phyloP scores from a whole-genome alignment of 768 basidiomycete genomes.

The Russula dissimulans region DNA sequence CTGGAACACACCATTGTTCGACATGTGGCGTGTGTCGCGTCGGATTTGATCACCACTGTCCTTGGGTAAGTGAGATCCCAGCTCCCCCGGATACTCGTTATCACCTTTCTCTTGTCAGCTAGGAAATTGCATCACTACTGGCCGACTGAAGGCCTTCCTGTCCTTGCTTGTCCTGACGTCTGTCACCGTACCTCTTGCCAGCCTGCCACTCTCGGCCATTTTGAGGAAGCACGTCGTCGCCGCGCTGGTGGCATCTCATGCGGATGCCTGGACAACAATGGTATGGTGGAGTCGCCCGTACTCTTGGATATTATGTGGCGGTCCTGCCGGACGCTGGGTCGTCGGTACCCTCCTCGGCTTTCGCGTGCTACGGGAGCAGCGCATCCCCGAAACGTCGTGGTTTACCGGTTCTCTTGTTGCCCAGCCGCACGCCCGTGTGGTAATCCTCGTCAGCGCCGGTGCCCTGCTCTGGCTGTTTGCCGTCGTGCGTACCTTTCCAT shows the following conservation, averaged over 20 bases:
- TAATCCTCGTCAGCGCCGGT: conserved; percentile 1
- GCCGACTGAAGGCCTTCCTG: conserved; percentile 18
- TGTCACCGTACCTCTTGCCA: conserved; percentile 14
- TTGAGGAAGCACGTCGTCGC: conserved; percentile 9
- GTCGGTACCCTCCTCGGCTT: conserved; percentile 18
- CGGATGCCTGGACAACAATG: conserved; percentile 13
- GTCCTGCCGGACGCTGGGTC: conserved; percentile 19
- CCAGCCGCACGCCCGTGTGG: conserved; percentile 10
- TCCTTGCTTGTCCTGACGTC: conserved; percentile 16
- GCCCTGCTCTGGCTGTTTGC: conserved; percentile 14
- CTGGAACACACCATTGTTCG: conserved; percentile 21
- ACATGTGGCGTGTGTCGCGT: conserved; percentile 21
- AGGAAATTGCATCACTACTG: conserved; percentile 19
- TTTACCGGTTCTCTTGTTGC: conserved; percentile 13
- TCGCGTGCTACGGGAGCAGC: conserved; percentile 8
- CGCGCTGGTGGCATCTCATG: conserved; percentile 16
- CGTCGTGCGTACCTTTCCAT: conserved; percentile 1
- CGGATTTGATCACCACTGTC: conserved; percentile 23
- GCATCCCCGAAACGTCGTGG: conserved; percentile 4
- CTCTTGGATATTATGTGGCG: conserved; percentile 21
- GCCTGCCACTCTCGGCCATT: conserved; percentile 6
- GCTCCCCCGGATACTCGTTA: neutral
- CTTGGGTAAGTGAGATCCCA: conserved; percentile 15
- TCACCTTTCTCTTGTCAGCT: conserved; percentile 4
- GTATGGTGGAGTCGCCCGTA: conserved; percentile 20